phyloP scores from a whole-genome alignment of 2,329 filamentous ascomycete genomes.

The Apiospora arundinis region DNA sequence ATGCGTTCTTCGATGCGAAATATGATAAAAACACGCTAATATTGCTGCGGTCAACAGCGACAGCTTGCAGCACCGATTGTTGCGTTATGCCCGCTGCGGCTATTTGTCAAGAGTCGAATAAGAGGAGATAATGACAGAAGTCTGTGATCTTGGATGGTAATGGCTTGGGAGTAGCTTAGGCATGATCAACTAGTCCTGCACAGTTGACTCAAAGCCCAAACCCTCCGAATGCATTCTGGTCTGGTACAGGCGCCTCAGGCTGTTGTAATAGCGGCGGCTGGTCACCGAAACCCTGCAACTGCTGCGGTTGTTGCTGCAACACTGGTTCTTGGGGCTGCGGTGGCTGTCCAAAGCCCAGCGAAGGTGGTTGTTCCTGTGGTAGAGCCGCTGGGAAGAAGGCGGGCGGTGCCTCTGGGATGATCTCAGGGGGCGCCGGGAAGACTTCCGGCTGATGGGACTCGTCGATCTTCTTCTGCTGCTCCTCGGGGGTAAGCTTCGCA shows the following conservation, averaged over 20 bases:
- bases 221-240: not conserved
- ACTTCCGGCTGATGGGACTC: slow-evolving; percentile 30
- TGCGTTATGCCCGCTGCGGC: not conserved
- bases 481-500: slow-evolving; percentile 57
- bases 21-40: too few species aligned
- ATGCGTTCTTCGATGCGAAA: not conserved
- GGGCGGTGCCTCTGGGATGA: not conserved
- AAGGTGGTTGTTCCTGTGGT: not conserved
- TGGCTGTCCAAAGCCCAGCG: not conserved
- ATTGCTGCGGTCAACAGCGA: too few species aligned
- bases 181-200: slow-evolving; percentile 1
- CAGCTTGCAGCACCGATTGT: not conserved
- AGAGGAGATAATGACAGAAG: too few species aligned
- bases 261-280: not conserved
- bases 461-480: slow-evolving; percentile 62
- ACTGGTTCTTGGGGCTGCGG: not conserved
- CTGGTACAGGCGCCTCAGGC: not conserved
- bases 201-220: not conserved
- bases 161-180: not conserved
- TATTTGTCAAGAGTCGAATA: not conserved
- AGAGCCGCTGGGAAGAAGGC: slow-evolving; percentile 1
- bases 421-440: not conserved
- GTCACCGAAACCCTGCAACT: not conserved
- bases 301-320: not conserved
- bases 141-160: not conserved